Conservation (phyloP, 306 rosid genomes). For the Spatholobus suberectus region DNA sequence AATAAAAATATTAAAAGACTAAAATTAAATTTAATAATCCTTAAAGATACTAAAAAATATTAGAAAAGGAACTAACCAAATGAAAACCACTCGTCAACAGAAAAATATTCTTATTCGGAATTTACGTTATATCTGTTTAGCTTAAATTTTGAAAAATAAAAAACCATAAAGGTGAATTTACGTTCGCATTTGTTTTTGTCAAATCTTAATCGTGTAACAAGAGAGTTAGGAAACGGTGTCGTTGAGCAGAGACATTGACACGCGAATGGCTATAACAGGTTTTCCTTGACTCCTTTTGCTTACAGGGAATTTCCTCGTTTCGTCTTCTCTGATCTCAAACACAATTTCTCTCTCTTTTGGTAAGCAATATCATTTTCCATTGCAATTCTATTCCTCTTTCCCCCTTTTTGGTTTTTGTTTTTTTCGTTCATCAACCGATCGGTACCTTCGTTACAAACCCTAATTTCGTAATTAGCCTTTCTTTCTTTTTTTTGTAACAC, state of each 20-base stretch:
- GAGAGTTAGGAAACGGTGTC: slow-evolving; percentile 24
- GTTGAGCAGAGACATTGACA: background rate
- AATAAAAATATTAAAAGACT: background rate
- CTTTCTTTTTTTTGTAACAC: background rate
- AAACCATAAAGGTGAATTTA: too few relatives aligned
- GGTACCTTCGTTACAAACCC: slow-evolving; percentile 32
- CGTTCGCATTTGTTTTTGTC: too few relatives aligned
- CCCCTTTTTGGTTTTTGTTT: background rate
- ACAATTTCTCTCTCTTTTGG: slow-evolving; percentile 1
- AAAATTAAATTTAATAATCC: too few relatives aligned
- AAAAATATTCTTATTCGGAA: background rate
- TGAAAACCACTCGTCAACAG: background rate
- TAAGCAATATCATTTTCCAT: background rate
- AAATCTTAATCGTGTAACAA: background rate
- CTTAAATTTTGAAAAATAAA: background rate
- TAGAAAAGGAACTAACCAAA: background rate
- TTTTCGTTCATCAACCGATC: background rate
- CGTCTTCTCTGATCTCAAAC: slow-evolving; percentile 5
- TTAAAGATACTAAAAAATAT: background rate
- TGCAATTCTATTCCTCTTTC: background rate
- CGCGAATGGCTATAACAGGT: background rate
- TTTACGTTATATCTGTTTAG: background rate
- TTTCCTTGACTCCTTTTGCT: background rate
- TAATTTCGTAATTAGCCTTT: slow-evolving; percentile 21
- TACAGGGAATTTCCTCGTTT: background rate